Conservation (phyloP, 2,329 filamentous ascomycete genomes). For the Capronia coronata region DNA sequence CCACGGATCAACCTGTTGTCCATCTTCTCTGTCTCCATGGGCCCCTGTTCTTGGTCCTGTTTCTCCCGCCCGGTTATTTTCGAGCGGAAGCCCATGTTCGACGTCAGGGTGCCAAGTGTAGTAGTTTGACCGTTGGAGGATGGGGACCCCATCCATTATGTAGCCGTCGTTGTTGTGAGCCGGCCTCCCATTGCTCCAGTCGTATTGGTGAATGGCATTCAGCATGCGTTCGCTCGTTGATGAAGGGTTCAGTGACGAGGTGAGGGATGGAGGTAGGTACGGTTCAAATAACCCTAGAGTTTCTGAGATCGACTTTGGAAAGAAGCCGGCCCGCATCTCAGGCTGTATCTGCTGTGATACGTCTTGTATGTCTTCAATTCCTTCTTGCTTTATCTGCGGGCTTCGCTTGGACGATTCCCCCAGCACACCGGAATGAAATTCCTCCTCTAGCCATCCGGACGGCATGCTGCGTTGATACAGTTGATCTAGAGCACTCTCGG, state of each 20-base stretch:
- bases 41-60: no score
- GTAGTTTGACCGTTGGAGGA: neutral
- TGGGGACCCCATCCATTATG: neutral
- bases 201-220: no score
- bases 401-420: neutral
- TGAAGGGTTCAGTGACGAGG: no score
- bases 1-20: no score
- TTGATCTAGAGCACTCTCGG: neutral
- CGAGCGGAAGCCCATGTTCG: neutral
- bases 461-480: slow-evolving; percentile 1
- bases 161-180: neutral
- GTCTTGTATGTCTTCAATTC: neutral
- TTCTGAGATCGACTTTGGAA: neutral
- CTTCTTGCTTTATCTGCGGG: neutral
- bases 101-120: neutral
- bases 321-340: neutral
- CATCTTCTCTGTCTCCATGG: no score
- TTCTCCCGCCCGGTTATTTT: no score
- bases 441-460: slow-evolving; percentile 7
- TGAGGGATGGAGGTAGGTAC: neutral
- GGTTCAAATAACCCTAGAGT: neutral
- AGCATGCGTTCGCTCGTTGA: no score
- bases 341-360: neutral
- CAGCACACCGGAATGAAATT: neutral
- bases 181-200: neutral